phyloP scores from a whole-genome alignment of 2,329 filamentous ascomycete species.

The Arthrobotrys conoides region DNA sequence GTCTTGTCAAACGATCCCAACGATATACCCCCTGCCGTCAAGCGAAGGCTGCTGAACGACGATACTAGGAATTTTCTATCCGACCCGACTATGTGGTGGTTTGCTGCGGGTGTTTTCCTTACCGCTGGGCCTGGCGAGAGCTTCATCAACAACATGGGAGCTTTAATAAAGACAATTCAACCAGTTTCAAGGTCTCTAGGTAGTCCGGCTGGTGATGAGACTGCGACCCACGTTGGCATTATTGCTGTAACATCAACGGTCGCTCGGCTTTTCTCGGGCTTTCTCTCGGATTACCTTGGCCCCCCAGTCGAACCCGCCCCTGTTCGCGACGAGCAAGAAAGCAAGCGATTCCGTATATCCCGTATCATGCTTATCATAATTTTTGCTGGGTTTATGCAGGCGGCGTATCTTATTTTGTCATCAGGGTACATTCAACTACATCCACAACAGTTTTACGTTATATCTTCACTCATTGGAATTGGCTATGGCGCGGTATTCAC shows the following conservation, averaged over 20 bases:
- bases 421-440: slow-evolving; percentile 81
- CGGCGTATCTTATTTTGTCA: slow-evolving; percentile 83
- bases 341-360: slow-evolving; percentile 72
- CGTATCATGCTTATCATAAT: slow-evolving; percentile 84
- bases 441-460: slow-evolving; percentile 84
- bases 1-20: slow-evolving; percentile 72
- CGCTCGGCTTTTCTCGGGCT: slow-evolving; percentile 90
- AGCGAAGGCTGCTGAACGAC: slow-evolving; percentile 90
- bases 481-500: slow-evolving; percentile 95
- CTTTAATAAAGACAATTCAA: slow-evolving; percentile 88
- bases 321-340: slow-evolving; percentile 65
- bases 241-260: slow-evolving; percentile 90
- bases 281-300: slow-evolving; percentile 88
- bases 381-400: slow-evolving; percentile 80
- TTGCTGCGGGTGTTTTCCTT: slow-evolving; percentile 90
- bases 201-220: slow-evolving; percentile 69
- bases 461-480: slow-evolving; percentile 85
- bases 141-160: slow-evolving; percentile 97
- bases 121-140: slow-evolving; percentile 96
- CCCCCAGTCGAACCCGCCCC: slow-evolving; percentile 69
- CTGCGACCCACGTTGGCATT: slow-evolving; percentile 91
- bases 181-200: slow-evolving; percentile 71
- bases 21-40: slow-evolving; percentile 72
- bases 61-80: slow-evolving; percentile 87
- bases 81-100: slow-evolving; percentile 95